A percentile compares a stretch with the other conserved stretches of the same genome.
Evolutionary conservation across 352 stramenopile species (phyloP).

Genomic region (Achlya hypogyna): DNA sequence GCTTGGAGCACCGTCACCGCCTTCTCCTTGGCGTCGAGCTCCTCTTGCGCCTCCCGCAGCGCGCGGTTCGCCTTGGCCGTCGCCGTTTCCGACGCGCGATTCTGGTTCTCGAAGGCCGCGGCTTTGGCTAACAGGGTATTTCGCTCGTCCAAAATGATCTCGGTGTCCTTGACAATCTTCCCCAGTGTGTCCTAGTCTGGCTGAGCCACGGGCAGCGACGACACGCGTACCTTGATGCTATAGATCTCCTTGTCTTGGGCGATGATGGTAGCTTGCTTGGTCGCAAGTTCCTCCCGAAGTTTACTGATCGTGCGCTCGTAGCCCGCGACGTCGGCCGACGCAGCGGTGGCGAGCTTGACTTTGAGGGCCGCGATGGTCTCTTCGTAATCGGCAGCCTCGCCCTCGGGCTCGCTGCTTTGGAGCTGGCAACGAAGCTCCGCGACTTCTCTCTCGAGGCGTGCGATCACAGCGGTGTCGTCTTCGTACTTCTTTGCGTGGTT

Average conservation of each 20-base stretch:
- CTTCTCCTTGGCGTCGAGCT: not conserved
- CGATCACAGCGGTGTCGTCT: slow-evolving; percentile 25
- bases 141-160: not conserved
- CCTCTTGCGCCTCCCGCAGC: not conserved
- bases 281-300: not conserved
- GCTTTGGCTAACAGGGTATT: not conserved
- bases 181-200: not conserved
- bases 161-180: not conserved
- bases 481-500: slow-evolving; percentile 83
- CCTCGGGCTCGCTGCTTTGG: slow-evolving; percentile 4
- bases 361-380: not conserved
- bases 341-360: not conserved
- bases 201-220: not conserved
- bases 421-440: not conserved
- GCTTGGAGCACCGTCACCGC: not conserved
- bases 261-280: not conserved
- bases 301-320: not conserved
- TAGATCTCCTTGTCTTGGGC: slow-evolving; percentile 3
- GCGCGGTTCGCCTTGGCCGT: too few species aligned
- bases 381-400: not conserved
- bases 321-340: too few species aligned
- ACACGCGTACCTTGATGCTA: not conserved
- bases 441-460: slow-evolving; percentile 20
- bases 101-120: not conserved
- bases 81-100: not conserved